Evolutionary conservation across 2,329 filamentous ascomycete genomes (phyloP), one percentile per base, ranked within the genome.

Genomic region (Talaromyces sp.): DNA sequence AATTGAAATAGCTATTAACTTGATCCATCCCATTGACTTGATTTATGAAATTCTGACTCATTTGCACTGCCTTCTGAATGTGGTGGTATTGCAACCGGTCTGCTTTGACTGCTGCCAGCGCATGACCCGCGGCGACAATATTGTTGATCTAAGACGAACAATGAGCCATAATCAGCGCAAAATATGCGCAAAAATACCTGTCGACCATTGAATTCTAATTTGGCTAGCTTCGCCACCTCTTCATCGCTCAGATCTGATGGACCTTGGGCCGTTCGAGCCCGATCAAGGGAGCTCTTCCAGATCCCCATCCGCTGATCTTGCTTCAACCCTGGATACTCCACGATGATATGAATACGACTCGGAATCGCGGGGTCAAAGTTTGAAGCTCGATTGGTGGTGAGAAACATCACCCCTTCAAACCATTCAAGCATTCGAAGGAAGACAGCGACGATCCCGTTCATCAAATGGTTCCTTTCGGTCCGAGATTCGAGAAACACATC

Each of bases 331-430:
- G 58, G 58, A 47, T 48, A 62, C 22, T 62, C 33, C 6, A 62
- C 24, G 2, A 27, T 33, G 60, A 62, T 54, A 39, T 62, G 60
- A 31, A 62, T 62, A 35, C 33, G 60, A 52, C 47, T 62, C 19
- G 54, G 60, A 39, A 62, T 62, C 47, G 60, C 60, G 13, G 60
- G 60, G 47, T 62, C 33, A 41, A 62, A 62, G 60, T 62, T 62
- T n/a, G 60, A 62, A 7, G 47, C 27, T 27, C 5, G 5, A 27
- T 27, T 27, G 27, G 5, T 27, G 5, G 27, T 27, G 2, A 27
- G 27, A 27, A 27, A 27, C 3, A 27, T 27, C 5, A 27, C 27
- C 2, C 5, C 2, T 27, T 27, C 5, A 27, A 27, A 27, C 5
- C 3, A 27, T 27, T 27, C 27, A 3, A 27, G 27, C 5, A 27